phyloP scores from a whole-genome alignment of 2,329 filamentous ascomycete species.

The Nothophoma quercina region DNA sequence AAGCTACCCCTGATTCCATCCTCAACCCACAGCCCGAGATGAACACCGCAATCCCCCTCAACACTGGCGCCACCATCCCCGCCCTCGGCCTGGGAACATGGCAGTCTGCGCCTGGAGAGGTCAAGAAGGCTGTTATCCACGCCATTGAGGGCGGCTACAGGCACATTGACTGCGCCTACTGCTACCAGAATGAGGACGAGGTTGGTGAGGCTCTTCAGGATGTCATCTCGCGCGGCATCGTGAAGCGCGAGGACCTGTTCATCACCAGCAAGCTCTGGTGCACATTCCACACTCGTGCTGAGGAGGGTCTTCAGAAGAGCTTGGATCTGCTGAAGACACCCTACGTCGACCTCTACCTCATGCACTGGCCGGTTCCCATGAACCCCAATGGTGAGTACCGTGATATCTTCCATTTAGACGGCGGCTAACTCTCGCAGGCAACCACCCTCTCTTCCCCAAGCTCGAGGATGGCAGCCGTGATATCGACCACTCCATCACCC shows the following conservation, averaged over 20 bases:
- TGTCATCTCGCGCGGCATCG: constrained; percentile 71
- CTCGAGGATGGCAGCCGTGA: constrained; percentile 76
- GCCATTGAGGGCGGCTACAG: constrained; percentile 59
- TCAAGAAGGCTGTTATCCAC: constrained; percentile 57
- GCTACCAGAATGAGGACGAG: constrained; percentile 83
- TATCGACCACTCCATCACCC: constrained; percentile 72
- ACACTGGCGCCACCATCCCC: constrained; percentile 51
- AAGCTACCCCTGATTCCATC: constrained; percentile 46
- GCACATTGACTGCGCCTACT: constrained; percentile 75
- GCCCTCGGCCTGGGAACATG: constrained; percentile 51
- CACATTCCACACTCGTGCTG: constrained; percentile 75
- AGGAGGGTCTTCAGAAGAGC: constrained; percentile 75
- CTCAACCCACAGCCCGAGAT: constrained; percentile 49
- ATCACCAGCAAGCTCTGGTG: constrained; percentile 88
- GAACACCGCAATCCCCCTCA: constrained; percentile 50
- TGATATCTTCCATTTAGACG: background rate
- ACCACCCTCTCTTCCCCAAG: constrained; percentile 78
- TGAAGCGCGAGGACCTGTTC: constrained; percentile 81
- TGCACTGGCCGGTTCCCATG: constrained; percentile 86
- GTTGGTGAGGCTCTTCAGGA: constrained; percentile 80
- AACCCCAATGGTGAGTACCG: constrained; percentile 70
- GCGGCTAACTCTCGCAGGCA: constrained; percentile 54
- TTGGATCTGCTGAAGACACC: constrained; percentile 77
- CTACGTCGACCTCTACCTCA: constrained; percentile 81
- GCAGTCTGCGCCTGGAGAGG: constrained; percentile 54